phyloP scores from a whole-genome alignment of 305 asterid species.

The Fraxinus ornus region DNA sequence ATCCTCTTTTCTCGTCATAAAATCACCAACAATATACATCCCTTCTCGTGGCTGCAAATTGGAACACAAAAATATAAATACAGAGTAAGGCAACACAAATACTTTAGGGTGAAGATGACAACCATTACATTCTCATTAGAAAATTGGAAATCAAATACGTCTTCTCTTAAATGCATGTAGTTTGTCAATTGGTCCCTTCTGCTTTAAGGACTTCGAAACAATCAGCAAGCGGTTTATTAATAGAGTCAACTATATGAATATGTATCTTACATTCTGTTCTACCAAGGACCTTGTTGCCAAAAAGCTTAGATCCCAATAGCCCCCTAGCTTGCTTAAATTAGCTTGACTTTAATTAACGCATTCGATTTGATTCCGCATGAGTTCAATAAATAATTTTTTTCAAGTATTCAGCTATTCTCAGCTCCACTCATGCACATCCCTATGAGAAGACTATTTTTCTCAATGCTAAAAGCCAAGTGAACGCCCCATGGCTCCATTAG shows the following conservation, averaged over 20 bases:
- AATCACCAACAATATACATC: slow-evolving; percentile 72
- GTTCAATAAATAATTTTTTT: background rate
- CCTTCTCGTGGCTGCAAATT: slow-evolving; percentile 54
- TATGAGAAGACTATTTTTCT: background rate
- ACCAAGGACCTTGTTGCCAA: background rate
- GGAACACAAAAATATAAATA: background rate
- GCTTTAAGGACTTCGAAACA: background rate
- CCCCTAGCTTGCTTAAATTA: background rate
- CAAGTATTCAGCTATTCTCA: background rate
- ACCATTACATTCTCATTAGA: background rate
- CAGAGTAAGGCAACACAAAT: background rate
- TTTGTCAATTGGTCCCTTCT: background rate
- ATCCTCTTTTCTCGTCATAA: slow-evolving; percentile 71
- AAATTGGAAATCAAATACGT: background rate
- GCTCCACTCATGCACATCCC: background rate
- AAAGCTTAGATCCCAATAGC: background rate
- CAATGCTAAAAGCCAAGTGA: background rate
- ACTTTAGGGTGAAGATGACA: slow-evolving; percentile 15
- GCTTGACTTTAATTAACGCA: background rate
- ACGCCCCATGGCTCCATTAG: background rate
- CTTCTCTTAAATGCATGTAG: background rate
- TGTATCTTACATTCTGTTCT: background rate
- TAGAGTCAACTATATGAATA: background rate
- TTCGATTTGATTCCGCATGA: background rate
- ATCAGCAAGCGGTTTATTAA: background rate